Base-by-base conservation (phyloP, 2,329 filamentous ascomycete species). In the Monosporascus sp. region DNA sequence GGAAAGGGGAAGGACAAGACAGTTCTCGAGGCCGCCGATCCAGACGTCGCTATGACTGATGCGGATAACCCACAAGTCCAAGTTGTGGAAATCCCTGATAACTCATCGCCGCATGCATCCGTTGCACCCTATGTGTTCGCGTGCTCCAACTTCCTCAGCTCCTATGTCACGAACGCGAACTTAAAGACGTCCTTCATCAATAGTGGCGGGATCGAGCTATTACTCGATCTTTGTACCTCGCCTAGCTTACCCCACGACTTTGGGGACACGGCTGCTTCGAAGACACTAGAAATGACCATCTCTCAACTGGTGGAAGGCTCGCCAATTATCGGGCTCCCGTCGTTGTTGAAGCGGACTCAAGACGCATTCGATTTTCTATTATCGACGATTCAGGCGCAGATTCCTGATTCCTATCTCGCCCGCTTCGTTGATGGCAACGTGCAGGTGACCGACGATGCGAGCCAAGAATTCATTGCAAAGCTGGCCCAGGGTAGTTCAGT, bases 211-310 rank as follows among this genome's bases (percentile, higher is more conserved):
- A 84, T 93, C 24, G 91, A 97, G 68, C 79, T 88, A 49, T 77
- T 97, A 20, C 77, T 99, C 51, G 91, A 97, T 65, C 83, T 97
- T 52, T 87, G 87, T 41, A 90, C 88, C 51, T 83, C 92, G 31
- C 88, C 91, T 5, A 92, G 90, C 67, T 78, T 97, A 47, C 85
- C 90, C 1, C 85, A 85, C 61, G 82, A 89, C 64, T 86, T 89
- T 64, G 81, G 85, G 40, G 85, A 88, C 41, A 81, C 82, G 6
- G 73, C 79, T 50, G 83, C 88, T 4, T 86, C 86, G 52, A 82
- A 86, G 55, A 84, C 87, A 55, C 77, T 97, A 51, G 83, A 86
- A 17, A 82, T 84, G 37, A 86, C 96, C 11, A 78, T 96, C 49
- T 84, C 89, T 58, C 81, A 87, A 59, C 80, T 97, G 58, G 83